A percentile compares a stretch with the other conserved stretches of the same genome.
phyloP scores from a whole-genome alignment of 345 rosid species.

The Eucalyptus microcorys region DNA sequence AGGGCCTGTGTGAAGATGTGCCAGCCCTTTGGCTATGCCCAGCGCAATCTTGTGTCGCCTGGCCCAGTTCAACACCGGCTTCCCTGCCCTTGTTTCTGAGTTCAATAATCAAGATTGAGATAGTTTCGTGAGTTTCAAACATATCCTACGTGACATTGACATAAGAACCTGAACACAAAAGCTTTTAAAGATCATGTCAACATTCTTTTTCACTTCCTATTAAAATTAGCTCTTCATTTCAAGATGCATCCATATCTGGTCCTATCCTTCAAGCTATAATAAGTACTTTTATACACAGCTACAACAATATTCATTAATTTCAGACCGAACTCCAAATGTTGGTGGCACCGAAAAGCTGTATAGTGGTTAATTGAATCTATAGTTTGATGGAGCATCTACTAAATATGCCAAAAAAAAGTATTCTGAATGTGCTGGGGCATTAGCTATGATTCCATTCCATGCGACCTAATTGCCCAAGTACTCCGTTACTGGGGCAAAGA shows the following conservation, averaged over 20 bases:
- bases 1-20: conserved; percentile 74
- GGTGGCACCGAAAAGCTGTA: background rate
- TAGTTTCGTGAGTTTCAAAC: background rate
- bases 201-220: background rate
- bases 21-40: conserved; percentile 79
- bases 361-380: background rate
- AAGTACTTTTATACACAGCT: background rate
- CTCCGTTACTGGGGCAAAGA: background rate
- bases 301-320: background rate
- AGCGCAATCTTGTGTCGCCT: conserved; percentile 92
- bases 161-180: background rate
- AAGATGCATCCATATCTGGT: background rate
- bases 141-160: background rate
- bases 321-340: background rate
- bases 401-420: background rate
- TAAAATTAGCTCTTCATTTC: background rate
- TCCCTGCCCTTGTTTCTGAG: conserved; percentile 68
- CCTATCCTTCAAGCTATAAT: background rate
- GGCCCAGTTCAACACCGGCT: conserved; percentile 82
- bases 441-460: background rate
- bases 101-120: background rate
- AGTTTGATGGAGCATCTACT: background rate
- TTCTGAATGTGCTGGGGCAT: background rate
- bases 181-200: background rate
- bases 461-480: background rate